phyloP scores from a whole-genome alignment of 345 rosid species.

The Durio zibethinus region DNA sequence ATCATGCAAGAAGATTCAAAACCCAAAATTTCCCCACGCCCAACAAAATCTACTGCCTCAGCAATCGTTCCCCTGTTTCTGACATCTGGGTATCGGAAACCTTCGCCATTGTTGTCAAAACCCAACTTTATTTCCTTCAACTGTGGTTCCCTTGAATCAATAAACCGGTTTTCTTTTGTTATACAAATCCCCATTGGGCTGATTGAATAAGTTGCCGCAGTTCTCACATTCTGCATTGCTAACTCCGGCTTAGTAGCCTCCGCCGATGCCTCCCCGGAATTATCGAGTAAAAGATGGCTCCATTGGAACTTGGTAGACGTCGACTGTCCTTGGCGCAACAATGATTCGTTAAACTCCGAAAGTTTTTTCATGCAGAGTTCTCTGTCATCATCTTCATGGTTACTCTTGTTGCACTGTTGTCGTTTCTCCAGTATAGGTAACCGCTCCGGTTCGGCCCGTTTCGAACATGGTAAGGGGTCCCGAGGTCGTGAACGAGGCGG shows the following conservation, averaged over 20 bases:
- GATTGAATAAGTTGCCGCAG: background rate
- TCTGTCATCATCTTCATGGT: conserved; percentile 7
- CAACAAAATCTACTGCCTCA: background rate
- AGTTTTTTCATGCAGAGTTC: conserved; percentile 9
- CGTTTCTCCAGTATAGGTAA: background rate
- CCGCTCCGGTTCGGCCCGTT: background rate
- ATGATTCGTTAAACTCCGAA: conserved; percentile 22
- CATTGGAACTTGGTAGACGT: conserved; percentile 35
- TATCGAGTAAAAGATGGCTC: conserved; percentile 26
- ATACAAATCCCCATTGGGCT: background rate
- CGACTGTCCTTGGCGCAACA: conserved; percentile 12
- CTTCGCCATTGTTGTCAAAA: background rate
- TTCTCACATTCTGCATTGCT: background rate
- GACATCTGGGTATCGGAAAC: background rate
- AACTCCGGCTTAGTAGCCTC: background rate
- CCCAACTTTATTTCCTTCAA: background rate
- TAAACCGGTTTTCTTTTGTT: background rate
- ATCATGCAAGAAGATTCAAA: background rate
- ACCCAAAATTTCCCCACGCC: background rate
- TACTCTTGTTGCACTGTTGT: background rate
- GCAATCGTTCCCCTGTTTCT: background rate
- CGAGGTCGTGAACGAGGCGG: background rate
- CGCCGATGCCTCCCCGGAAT: background rate
- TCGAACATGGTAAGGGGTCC: background rate
- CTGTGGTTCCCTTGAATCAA: background rate